Percentiles rank a stretch among this genome's conserved stretches.
Conservation (phyloP, 306 rosid genomes). For the Lathyrus aphaca region DNA sequence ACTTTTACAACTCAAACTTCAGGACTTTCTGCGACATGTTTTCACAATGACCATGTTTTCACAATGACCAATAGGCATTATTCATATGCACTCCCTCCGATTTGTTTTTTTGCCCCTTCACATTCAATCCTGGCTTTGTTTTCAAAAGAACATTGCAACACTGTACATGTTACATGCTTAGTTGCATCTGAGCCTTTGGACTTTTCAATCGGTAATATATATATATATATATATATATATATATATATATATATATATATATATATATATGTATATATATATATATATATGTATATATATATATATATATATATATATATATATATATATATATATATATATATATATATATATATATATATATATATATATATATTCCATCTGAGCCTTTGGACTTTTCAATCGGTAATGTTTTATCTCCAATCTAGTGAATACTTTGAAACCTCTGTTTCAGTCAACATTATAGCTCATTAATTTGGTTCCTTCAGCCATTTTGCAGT, state of each 20-base stretch:
- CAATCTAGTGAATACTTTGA: conserved; percentile 7
- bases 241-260: too few species aligned
- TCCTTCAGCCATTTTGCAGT: conserved; percentile 4
- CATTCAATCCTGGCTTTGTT: neutral
- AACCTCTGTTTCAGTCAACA: conserved; percentile 11
- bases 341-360: too few species aligned
- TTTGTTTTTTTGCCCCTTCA: neutral
- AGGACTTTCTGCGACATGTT: neutral
- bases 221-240: too few species aligned
- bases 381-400: conserved; percentile 4
- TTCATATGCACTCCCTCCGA: neutral
- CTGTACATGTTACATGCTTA: neutral
- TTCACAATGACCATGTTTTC: neutral
- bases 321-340: too few species aligned
- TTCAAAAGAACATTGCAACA: neutral
- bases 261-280: neutral
- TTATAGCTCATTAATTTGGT: neutral
- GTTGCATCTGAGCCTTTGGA: too few species aligned
- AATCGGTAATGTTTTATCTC: conserved; percentile 24
- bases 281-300: too few species aligned
- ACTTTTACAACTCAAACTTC: neutral
- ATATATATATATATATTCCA: neutral
- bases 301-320: too few species aligned
- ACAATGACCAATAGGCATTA: neutral
- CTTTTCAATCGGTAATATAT: too few species aligned